Evolutionary conservation across 257 asterid species (phyloP).

Genomic region (Solanum sparsipilum): DNA sequence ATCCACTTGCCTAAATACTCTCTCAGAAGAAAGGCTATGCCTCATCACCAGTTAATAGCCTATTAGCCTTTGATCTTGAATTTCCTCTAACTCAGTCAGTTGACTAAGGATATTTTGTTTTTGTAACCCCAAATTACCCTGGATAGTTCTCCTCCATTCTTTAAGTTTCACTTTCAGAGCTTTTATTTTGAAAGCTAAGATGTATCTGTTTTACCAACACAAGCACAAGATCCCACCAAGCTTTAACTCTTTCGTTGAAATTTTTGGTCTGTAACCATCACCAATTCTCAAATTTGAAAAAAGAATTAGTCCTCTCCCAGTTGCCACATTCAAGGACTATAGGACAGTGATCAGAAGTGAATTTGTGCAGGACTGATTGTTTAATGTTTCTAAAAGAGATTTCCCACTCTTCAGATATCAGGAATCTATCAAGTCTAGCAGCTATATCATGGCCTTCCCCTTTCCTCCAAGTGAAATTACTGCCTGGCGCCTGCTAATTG

Average conservation of each 20-base stretch:
- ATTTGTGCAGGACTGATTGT: not conserved
- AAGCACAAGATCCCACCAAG: not conserved
- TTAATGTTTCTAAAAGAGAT: not conserved
- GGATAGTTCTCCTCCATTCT: not conserved
- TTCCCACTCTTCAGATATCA: not conserved
- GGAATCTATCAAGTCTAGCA: not conserved
- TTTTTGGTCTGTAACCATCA: not conserved
- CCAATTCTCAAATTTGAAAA: not conserved
- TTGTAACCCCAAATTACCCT: not conserved
- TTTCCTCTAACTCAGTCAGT: not conserved
- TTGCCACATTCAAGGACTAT: not conserved
- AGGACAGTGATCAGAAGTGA: not conserved
- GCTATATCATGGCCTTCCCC: not conserved
- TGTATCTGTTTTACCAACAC: not conserved
- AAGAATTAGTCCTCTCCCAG: not conserved
- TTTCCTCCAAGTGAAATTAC: not conserved
- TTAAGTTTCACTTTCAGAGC: not conserved
- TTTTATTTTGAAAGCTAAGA: not conserved
- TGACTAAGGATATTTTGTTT: not conserved
- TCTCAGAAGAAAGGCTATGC: not conserved
- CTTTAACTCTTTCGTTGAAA: not conserved
- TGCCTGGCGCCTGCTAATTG: not conserved
- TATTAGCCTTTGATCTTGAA: not conserved
- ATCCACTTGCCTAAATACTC: not conserved
- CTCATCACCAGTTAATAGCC: not conserved